Evolutionary conservation across 495 filamentous ascomycete species (phyloP).

Genomic region (Hypoxylon intermedium): DNA sequence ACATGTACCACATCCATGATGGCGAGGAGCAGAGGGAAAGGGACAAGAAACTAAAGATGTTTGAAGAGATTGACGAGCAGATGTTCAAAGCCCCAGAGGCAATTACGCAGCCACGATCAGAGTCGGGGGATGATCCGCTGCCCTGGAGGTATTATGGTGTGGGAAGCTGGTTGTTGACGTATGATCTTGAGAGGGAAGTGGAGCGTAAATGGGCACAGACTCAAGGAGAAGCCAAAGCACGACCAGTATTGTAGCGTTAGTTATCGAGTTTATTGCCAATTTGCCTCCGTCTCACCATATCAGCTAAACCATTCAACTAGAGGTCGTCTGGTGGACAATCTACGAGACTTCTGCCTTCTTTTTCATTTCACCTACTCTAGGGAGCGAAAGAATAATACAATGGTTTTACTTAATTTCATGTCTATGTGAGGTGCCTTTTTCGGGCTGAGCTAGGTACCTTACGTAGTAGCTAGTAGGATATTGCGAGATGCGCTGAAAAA

Average conservation of each 20-base stretch:
- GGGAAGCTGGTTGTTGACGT: conserved; percentile 61
- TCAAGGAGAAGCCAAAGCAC: neutral
- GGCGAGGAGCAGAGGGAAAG: conserved; percentile 61
- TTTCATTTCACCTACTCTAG: neutral
- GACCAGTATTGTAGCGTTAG: conserved; percentile 22
- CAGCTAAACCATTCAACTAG: too few species aligned
- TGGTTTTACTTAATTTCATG: neutral
- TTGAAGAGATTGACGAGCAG: conserved; percentile 41
- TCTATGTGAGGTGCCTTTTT: neutral
- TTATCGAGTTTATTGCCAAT: too few species aligned
- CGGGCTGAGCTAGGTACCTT: neutral
- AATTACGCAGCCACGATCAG: conserved; percentile 51
- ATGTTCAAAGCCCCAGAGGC: conserved; percentile 37
- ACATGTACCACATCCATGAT: conserved; percentile 66
- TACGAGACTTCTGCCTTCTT: too few species aligned
- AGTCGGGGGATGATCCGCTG: conserved; percentile 44
- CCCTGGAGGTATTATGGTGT: conserved; percentile 64
- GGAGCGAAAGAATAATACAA: neutral
- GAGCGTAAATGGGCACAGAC: conserved; percentile 48
- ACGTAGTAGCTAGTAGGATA: neutral
- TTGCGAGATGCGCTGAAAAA: neutral
- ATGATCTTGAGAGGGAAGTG: conserved; percentile 61
- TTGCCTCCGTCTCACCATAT: too few species aligned
- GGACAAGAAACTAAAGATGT: conserved; percentile 55
- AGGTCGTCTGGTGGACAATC: too few species aligned